phyloP scores from a whole-genome alignment of 129 eudicot genomes.

The Pseudognaphalium luteoalbum region DNA sequence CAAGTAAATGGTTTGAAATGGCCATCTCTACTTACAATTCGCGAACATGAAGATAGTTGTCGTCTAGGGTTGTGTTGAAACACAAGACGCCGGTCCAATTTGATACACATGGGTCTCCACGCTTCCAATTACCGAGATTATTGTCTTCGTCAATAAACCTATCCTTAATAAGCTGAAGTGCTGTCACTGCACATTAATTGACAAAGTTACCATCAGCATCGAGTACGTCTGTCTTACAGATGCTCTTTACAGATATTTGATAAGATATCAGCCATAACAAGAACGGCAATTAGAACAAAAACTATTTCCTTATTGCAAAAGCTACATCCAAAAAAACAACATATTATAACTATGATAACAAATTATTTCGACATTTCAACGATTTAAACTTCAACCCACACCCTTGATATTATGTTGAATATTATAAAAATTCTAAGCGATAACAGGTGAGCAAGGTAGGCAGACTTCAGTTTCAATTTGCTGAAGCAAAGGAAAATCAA shows the following conservation, averaged over 20 bases:
- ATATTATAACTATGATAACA: background rate
- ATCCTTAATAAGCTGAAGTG: conserved; percentile 60
- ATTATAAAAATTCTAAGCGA: background rate
- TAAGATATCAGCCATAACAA: background rate
- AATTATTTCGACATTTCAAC: no score
- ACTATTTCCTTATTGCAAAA: background rate
- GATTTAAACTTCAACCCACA: background rate
- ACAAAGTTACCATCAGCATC: conserved; percentile 20
- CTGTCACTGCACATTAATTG: conserved; percentile 54
- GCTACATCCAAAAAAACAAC: background rate
- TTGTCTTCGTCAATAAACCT: conserved; percentile 55
- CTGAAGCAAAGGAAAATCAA: background rate
- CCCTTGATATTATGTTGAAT: background rate
- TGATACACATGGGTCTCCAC: conserved; percentile 81
- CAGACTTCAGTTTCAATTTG: background rate
- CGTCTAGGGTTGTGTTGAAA: conserved; percentile 53
- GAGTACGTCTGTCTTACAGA: background rate
- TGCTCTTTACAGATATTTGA: background rate
- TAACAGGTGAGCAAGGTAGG: conserved; percentile 5
- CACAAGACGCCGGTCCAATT: conserved; percentile 89
- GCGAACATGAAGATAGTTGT: conserved; percentile 68
- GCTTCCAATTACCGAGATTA: conserved; percentile 55
- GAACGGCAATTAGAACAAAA: background rate
- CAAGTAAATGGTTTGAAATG: background rate
- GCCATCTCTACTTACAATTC: conserved; percentile 59